phyloP scores from a whole-genome alignment of 2,329 filamentous ascomycete species.

The Acarospora socialis region DNA sequence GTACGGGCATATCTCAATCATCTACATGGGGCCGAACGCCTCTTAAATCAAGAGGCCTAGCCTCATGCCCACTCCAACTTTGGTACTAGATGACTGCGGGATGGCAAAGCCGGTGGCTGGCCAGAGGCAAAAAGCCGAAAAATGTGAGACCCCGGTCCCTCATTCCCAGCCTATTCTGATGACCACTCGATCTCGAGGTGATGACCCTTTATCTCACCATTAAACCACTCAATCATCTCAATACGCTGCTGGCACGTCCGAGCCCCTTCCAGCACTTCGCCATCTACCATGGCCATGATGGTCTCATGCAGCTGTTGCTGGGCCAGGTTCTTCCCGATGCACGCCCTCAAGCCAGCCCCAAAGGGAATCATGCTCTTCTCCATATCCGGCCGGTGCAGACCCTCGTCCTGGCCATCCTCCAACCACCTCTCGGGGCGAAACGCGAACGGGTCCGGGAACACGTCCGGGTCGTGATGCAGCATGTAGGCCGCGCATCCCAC shows the following conservation, averaged over 20 bases:
- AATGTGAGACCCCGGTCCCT: no score
- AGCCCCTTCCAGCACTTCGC: slow-evolving; percentile 32
- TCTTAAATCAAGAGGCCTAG: no score
- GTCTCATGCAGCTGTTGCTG: slow-evolving; percentile 30
- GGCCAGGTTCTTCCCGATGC: slow-evolving; percentile 37
- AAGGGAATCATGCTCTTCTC: slow-evolving; percentile 34
- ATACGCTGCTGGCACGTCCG: slow-evolving; percentile 27
- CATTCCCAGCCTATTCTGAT: no score
- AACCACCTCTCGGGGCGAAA: slow-evolving; percentile 39
- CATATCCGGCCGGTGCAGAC: slow-evolving; percentile 21
- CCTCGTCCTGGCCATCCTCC: slow-evolving; percentile 15
- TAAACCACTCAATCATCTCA: slow-evolving; percentile 45
- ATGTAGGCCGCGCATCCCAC: slow-evolving; percentile 33
- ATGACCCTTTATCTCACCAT: slow-evolving; percentile 34
- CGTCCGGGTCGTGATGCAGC: slow-evolving; percentile 31
- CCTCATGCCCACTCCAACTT: no score
- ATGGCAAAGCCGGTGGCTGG: no score
- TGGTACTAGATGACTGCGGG: no score
- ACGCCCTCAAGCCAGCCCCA: slow-evolving; percentile 33
- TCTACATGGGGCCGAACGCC: no score
- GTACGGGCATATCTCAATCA: no score
- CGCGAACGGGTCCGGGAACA: slow-evolving; percentile 28
- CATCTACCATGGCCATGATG: slow-evolving; percentile 28
- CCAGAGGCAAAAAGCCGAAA: no score
- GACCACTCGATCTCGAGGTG: slow-evolving; percentile 6